phyloP scores from a whole-genome alignment of 306 rosid genomes.

The Rosa multiflora region DNA sequence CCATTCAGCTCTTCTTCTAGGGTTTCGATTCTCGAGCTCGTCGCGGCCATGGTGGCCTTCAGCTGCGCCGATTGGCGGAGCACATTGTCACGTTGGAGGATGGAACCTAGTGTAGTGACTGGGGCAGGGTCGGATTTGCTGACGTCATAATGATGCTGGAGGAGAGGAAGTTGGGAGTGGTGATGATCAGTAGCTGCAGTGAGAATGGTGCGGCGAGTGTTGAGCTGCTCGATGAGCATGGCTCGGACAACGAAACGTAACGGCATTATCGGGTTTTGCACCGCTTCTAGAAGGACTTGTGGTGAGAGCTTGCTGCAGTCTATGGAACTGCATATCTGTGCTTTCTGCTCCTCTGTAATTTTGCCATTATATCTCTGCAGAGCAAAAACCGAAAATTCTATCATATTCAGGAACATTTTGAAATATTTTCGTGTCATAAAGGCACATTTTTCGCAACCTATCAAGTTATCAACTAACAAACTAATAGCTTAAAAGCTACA shows the following conservation, averaged over 20 bases:
- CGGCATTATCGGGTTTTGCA: constrained; percentile 80
- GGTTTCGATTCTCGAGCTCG: constrained; percentile 53
- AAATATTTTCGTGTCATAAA: not conserved
- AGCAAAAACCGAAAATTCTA: not conserved
- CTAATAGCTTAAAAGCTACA: not conserved
- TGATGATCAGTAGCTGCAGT: not conserved
- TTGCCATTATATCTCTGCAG: constrained; percentile 54
- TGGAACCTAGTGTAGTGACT: constrained; percentile 42
- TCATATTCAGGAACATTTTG: not conserved
- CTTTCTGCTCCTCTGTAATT: constrained; percentile 58
- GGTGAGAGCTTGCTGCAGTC: constrained; percentile 74
- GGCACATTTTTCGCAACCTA: not conserved
- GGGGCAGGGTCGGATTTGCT: not conserved
- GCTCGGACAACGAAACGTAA: constrained; percentile 75
- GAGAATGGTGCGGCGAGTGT: constrained; percentile 57
- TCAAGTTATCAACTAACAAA: no score
- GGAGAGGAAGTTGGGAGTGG: not conserved
- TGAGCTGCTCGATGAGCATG: constrained; percentile 77
- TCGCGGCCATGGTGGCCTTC: constrained; percentile 63
- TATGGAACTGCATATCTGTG: constrained; percentile 54
- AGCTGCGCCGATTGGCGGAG: constrained; percentile 48
- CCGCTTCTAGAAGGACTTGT: constrained; percentile 45
- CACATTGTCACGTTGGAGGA: constrained; percentile 55
- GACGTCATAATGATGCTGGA: not conserved
- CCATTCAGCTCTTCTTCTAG: constrained; percentile 58